Evolutionary conservation across 306 rosid species (phyloP).

Genomic region (Prinsepia uniflora): DNA sequence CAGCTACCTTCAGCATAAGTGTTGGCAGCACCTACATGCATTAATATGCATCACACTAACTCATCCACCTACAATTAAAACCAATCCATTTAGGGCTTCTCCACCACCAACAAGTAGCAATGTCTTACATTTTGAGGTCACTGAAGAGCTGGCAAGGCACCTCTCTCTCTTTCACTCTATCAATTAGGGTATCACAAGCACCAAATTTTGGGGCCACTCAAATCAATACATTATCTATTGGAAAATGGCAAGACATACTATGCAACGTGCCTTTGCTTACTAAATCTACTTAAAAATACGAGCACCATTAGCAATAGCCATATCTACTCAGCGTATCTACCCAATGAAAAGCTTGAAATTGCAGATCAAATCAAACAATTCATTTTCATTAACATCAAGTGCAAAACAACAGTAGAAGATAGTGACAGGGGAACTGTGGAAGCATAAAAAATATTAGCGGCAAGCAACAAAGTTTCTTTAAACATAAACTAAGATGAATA

Average conservation of each 20-base stretch:
- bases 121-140: slow-evolving; percentile 29
- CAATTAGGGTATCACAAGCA: slow-evolving; percentile 27
- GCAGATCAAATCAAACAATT: slow-evolving; percentile 12
- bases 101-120: slow-evolving; percentile 29
- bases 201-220: slow-evolving; percentile 39
- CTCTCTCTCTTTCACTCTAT: slow-evolving; percentile 25
- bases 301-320: not conserved
- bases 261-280: not conserved
- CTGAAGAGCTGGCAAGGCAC: slow-evolving; percentile 28
- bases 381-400: slow-evolving; percentile 30
- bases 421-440: slow-evolving; percentile 20
- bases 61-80: slow-evolving; percentile 48
- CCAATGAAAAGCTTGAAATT: slow-evolving; percentile 1
- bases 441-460: slow-evolving; percentile 23
- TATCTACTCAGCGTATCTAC: not conserved
- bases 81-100: slow-evolving; percentile 33
- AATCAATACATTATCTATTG: slow-evolving; percentile 18
- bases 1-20: slow-evolving; percentile 42
- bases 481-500: slow-evolving; percentile 16
- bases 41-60: slow-evolving; percentile 52
- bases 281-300: not conserved
- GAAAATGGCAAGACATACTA: slow-evolving; percentile 14
- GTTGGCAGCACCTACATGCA: slow-evolving; percentile 67
- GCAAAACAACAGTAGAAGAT: slow-evolving; percentile 9
- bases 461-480: slow-evolving; percentile 21